Conservation (phyloP, 805 yeast species). For the Saturnispora saitoi region DNA sequence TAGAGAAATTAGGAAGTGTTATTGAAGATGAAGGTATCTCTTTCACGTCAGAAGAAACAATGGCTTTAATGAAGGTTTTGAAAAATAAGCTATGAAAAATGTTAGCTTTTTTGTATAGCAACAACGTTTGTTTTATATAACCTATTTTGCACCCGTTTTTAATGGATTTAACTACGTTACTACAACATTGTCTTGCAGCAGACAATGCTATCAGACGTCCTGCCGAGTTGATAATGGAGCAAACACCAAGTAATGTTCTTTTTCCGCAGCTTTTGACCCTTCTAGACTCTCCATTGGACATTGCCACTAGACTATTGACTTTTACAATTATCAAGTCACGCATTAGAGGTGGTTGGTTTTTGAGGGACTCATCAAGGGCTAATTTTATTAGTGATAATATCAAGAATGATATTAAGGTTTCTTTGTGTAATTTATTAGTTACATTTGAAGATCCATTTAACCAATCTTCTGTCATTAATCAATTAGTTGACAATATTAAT, state of each 20-base stretch:
- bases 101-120: neutral
- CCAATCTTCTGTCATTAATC: slow-evolving; percentile 38
- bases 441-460: slow-evolving; percentile 21
- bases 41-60: slow-evolving; percentile 7
- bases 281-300: slow-evolving; percentile 32
- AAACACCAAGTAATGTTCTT: neutral
- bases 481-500: slow-evolving; percentile 48
- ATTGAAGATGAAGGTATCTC: slow-evolving; percentile 7
- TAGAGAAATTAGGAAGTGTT: slow-evolving; percentile 1
- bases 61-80: slow-evolving; percentile 6
- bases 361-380: slow-evolving; percentile 22
- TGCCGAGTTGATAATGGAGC: neutral
- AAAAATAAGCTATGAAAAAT: slow-evolving; percentile 1
- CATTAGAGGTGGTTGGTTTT: slow-evolving; percentile 55
- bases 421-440: neutral
- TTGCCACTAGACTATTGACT: slow-evolving; percentile 56
- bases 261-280: slow-evolving; percentile 18
- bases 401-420: slow-evolving; percentile 47
- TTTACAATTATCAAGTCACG: slow-evolving; percentile 80
- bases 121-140: neutral
- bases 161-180: neutral
- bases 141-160: neutral
- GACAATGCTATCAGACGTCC: neutral
- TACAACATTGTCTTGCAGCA: neutral
- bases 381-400: slow-evolving; percentile 37